Evolutionary conservation across 148 eudicot species (phyloP), one percentile per base, ranked within the genome.

Genomic region (Vaccinium darrowii): DNA sequence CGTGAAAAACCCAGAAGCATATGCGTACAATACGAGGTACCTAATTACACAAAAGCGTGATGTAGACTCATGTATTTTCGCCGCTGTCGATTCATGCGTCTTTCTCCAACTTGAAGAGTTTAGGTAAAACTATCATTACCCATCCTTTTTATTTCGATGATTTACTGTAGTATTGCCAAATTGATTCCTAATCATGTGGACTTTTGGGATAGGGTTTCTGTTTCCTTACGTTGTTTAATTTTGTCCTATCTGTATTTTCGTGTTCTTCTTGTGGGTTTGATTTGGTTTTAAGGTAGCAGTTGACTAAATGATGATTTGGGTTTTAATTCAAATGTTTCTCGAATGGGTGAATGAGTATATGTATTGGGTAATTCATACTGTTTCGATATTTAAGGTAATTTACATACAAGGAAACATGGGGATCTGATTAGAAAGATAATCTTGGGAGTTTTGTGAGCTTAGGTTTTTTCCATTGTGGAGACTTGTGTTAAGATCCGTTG

Each of bases 31-130:
- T 60, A 43, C 18, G 8, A 43, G n/a, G 47, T 63, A 7, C 14
- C 7, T 50, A 9, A 5, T 43, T 25, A 13, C 50, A 8, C 43
- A 49, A 67, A 72, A 3, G 56, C 23, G 25, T 27, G 62, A 33
- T 21, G 79, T n/a, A 83, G 79, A 4, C 47, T 23, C 13, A 14
- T 56, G 78, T 36, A 39, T 72, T 60, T 33, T 71, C 65, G n/a
- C 23, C 79, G 33, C 43, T 25, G 79, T 83, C 51, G 63, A 83
- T 33, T 83, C 84, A 36, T 16, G 52, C 27, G 53, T n/a, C 7
- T 56, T 43, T 43, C 69, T 56, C 80, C 67, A 73, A 6, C 53
- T 74, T 83, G 53, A 15, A 21, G 39, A 36, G 3, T 36, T 23
- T 11, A 30, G 84, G 53, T 83, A 36, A 51, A 39, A 30, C 13